phyloP scores from a whole-genome alignment of 2,329 filamentous ascomycete genomes.

The Cytospora leucostoma region DNA sequence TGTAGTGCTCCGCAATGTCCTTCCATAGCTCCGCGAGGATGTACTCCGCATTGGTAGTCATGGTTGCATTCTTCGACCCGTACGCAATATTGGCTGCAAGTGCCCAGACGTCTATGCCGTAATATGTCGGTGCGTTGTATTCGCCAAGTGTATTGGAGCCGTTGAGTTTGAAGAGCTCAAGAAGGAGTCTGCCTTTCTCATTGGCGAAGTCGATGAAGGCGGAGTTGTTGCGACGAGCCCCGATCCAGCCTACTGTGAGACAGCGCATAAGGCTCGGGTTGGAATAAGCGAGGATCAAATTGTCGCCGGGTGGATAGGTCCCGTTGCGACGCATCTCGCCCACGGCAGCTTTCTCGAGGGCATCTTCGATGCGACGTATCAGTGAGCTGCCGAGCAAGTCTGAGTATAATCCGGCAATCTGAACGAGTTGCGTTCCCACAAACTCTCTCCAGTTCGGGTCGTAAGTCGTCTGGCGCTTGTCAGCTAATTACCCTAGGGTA shows the following conservation, averaged over 20 bases:
- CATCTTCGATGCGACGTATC: slow-evolving; percentile 40
- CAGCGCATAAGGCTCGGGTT: slow-evolving; percentile 47
- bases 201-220: slow-evolving; percentile 42
- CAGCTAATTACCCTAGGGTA: too few relatives aligned
- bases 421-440: slow-evolving; percentile 40
- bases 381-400: slow-evolving; percentile 37
- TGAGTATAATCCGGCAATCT: slow-evolving; percentile 40
- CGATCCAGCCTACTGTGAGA: slow-evolving; percentile 45
- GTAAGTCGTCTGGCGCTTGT: slow-evolving; percentile 28
- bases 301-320: slow-evolving; percentile 41
- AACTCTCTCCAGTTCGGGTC: slow-evolving; percentile 44
- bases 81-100: slow-evolving; percentile 43
- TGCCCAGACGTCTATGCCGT: slow-evolving; percentile 44
- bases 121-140: slow-evolving; percentile 45
- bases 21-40: slow-evolving; percentile 39
- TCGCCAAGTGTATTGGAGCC: slow-evolving; percentile 40
- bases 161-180: slow-evolving; percentile 37
- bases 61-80: slow-evolving; percentile 35
- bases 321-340: slow-evolving; percentile 45
- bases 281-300: slow-evolving; percentile 42
- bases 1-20: slow-evolving; percentile 41
- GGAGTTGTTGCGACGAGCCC: slow-evolving; percentile 40
- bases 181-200: slow-evolving; percentile 35
- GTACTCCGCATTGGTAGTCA: slow-evolving; percentile 35
- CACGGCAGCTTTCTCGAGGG: slow-evolving; percentile 40